Evolutionary conservation across 768 basidiomycete genomes (phyloP), one percentile per base, ranked within the genome.

Genomic region (Rhizopogon vulgaris): DNA sequence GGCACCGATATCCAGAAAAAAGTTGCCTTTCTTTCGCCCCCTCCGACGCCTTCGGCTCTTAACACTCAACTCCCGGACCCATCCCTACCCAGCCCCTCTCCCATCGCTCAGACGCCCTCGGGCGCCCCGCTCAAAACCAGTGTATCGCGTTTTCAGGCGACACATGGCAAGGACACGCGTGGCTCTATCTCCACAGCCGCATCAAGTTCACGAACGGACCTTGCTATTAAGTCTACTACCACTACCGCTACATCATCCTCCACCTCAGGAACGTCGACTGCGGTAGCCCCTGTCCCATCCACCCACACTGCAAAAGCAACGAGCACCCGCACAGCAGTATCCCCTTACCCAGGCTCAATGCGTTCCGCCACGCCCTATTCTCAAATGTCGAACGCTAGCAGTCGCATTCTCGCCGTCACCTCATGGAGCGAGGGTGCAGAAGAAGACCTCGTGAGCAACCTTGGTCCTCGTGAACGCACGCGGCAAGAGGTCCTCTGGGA

Each of bases 401-500:
- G 82, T 56, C 80, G 85, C 39, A 89, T 93, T 52, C 74, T 90
- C 38, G 79, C 87, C 28, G 87, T 85, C 1, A 70, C 80, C 56
- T 90, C 87, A 17, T 97, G 94, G 94, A 94, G 91, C 63, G 90
- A 95, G 66, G 87, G 86, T 56, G 91, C 94, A 9, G 93, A 94
- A 66, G 92, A 90, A 51, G 94, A 97, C 68, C 81, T 97, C 39
- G 90, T 97, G 17, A 84, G 85, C 41, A 92, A 97, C 63, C 75
- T 97, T 34, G 91, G 93, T n/a, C 85, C 91, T 41, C 83, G 91
- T 54, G 94, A 97, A 67, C 82, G 94, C 52, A 96, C 94, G 37
- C 81, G 94, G 48, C 94, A 97, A 69, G 94, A 97, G 71, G 94
- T 97, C 6, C 69, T 97, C 25, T 96, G 92, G 75, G 94, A 97